Evolutionary conservation across 1,284 basidiomycete species (phyloP), one percentile per base, ranked within the genome.

Genomic region (Rhodotorula sp.): DNA sequence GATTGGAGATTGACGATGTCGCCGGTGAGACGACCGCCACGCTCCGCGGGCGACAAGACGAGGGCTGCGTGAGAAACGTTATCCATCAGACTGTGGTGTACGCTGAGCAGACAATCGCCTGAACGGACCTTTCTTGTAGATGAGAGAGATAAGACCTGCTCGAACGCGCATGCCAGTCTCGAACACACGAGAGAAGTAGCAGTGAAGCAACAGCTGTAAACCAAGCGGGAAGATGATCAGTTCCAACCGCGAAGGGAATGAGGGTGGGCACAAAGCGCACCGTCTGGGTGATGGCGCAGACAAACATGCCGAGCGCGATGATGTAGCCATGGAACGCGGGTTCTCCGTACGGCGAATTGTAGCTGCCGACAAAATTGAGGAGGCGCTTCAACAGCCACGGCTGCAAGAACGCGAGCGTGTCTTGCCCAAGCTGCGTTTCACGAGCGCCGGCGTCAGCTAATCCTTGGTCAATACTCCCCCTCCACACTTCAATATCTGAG

Each of bases 1-100:
- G 45, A 95, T 91, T 95, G 95, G 42, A 96, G 81, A 79, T 97
- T 97, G 75, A 96, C 92, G 62, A 96, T 93, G 78, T 97, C 93
- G 6, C 95, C 95, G 0, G 91, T 88, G 0, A 90, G 86, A 49
- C 90, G 87, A 20, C 82, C 78, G 8, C 85, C 85, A 6, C 89
- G 87, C 78, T 92, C 93, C 69, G 93, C 89, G 75, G 89, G 93
- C 14, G 91, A 91, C 29, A 97, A 85, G 1, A 91, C 85, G 29
- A 98, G 84, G 0, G 91, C 88, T 84, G 62, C 79, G 76, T 1
- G 86, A n/a, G 85, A 7, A 24, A 5, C 18, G 0, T 10, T 12
- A 3, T 24, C n/a, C 22, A 46, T 44, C 30, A 4, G 10, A 12
- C 6, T 1, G 2, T 18, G 17, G 4, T 5, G 3, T 20, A n/a